These are phyloP conservation scores for Flaveria brownii DNA, from an alignment of 129 eudicot genomes.

Conservation along the genomic window DNA sequence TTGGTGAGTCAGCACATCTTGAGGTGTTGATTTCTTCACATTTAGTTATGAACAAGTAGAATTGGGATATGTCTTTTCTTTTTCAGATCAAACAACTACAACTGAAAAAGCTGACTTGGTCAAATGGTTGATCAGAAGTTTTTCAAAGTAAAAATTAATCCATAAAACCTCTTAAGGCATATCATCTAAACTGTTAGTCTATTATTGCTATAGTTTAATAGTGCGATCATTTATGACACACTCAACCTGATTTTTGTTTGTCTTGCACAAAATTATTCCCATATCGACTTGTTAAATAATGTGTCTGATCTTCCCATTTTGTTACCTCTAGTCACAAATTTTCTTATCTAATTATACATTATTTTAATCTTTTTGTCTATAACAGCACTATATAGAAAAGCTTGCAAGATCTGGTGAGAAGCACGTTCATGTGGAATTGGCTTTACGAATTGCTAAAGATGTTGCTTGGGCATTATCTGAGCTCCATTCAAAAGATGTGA, in stretches of 20 bases:
- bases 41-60: background rate
- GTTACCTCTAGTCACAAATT: background rate
- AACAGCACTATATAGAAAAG: conserved; percentile 64
- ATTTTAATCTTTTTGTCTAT: conserved; percentile 16
- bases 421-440: conserved; percentile 52
- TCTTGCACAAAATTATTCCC: background rate
- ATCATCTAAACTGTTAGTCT: background rate
- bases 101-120: background rate
- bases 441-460: conserved; percentile 63
- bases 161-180: background rate
- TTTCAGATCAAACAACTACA: background rate
- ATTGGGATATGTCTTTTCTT: background rate
- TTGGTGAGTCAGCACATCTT: background rate
- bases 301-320: background rate
- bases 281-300: background rate
- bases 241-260: background rate
- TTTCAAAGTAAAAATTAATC: background rate
- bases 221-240: background rate
- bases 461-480: conserved; percentile 75
- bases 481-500: conserved; percentile 76
- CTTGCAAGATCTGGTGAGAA: conserved; percentile 64
- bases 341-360: background rate
- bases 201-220: background rate
- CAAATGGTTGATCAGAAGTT: background rate
- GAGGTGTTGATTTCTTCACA: background rate